Conservation (phyloP, 2,329 filamentous ascomycete genomes). For the Aureobasidium musti region DNA sequence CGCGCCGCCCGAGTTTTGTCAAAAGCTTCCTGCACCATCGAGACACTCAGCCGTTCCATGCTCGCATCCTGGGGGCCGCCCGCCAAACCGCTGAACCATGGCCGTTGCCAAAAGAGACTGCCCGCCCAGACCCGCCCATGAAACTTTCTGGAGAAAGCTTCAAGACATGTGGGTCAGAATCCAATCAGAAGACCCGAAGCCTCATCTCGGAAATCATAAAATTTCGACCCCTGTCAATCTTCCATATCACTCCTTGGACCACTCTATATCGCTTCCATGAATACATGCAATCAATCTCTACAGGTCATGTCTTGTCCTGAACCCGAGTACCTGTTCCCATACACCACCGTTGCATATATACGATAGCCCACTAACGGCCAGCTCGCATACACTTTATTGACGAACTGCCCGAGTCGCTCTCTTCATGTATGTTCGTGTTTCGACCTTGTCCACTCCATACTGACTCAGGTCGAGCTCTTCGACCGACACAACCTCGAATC, state of each 20-base stretch:
- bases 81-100: conserved; percentile 1
- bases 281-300: neutral
- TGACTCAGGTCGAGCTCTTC: conserved; percentile 11
- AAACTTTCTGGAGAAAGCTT: conserved; percentile 22
- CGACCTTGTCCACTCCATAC: conserved; percentile 23
- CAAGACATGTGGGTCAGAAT: neutral
- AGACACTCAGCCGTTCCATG: neutral
- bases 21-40: neutral
- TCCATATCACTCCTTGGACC: neutral
- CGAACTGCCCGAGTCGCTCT: neutral
- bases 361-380: neutral
- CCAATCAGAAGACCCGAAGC: neutral
- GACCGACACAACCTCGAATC: conserved; percentile 33
- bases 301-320: neutral
- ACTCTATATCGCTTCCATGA: neutral
- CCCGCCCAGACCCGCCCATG: neutral
- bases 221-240: conserved; percentile 9
- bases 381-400: conserved; percentile 25
- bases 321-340: neutral
- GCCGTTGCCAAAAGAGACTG: neutral
- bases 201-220: neutral
- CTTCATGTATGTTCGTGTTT: conserved; percentile 21
- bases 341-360: conserved; percentile 13
- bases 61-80: neutral
- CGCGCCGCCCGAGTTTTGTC: neutral